Conservation (phyloP, 176 grass and related monocot genomes). For the Cocos nucifera region DNA sequence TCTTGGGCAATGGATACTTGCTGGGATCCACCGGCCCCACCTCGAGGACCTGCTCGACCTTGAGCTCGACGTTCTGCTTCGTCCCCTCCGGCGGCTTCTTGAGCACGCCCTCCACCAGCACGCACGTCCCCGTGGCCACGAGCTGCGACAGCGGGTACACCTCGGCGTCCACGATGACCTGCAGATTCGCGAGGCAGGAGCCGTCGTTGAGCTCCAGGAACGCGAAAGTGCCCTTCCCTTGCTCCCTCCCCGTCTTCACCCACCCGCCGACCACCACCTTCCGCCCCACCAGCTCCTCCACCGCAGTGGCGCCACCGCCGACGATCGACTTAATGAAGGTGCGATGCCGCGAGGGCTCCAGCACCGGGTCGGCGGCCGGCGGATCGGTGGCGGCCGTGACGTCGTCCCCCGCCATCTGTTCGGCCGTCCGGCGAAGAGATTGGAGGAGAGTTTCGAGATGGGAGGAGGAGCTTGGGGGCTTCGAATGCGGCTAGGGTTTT, state of each 20-base stretch:
- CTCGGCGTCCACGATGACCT: conserved; percentile 55
- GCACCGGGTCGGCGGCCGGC: conserved; percentile 9
- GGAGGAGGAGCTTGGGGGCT: no score
- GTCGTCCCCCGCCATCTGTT: no score
- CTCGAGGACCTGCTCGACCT: conserved; percentile 55
- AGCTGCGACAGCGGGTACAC: conserved; percentile 50
- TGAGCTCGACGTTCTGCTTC: conserved; percentile 74
- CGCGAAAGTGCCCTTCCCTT: conserved; percentile 58
- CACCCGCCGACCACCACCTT: conserved; percentile 63
- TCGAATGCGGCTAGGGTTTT: no score
- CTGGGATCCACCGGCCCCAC: conserved; percentile 65
- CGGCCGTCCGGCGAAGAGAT: no score
- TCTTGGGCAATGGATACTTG: conserved; percentile 77
- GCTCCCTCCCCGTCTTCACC: conserved; percentile 74
- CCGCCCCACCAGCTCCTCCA: conserved; percentile 24
- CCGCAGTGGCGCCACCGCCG: conserved; percentile 4
- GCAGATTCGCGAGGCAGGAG: conserved; percentile 58
- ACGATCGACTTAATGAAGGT: conserved; percentile 33
- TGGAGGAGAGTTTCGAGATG: no score
- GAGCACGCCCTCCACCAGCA: conserved; percentile 73
- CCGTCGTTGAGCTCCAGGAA: conserved; percentile 94
- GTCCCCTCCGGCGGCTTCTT: conserved; percentile 60
- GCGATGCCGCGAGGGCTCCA: conserved; percentile 24
- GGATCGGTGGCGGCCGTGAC: background rate
- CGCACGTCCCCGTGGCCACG: conserved; percentile 67